These are phyloP conservation scores for Blakeslea trispora DNA, from an alignment of 371 early-diverging fungal genomes.

Conservation along the genomic window DNA sequence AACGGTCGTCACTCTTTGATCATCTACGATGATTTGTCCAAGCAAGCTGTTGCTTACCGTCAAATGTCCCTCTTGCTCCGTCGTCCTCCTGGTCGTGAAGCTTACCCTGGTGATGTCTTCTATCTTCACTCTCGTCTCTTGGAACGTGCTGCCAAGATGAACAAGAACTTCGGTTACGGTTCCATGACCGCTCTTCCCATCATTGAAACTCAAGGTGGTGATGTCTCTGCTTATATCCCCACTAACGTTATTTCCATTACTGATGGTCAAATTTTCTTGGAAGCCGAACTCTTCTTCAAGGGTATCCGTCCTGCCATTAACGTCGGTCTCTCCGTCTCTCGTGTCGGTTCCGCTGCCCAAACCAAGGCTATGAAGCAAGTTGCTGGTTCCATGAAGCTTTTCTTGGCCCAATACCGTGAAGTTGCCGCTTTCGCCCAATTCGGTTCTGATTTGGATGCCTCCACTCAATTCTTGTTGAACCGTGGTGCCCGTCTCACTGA, in stretches of 20 bases:
- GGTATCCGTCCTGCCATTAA: conserved; percentile 97
- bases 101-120: conserved; percentile 98
- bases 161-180: conserved; percentile 88
- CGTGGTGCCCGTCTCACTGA: conserved; percentile 98
- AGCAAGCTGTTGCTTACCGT: conserved; percentile 98
- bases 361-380: conserved; percentile 99
- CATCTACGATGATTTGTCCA: conserved; percentile 97
- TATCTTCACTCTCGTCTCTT: conserved; percentile 96
- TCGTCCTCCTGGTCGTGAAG: conserved; percentile 98
- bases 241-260: conserved; percentile 99
- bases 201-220: conserved; percentile 98
- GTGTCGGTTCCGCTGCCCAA: conserved; percentile 98
- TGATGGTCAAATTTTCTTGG: conserved; percentile 91
- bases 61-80: conserved; percentile 96
- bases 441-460: conserved; percentile 97
- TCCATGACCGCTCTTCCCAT: conserved; percentile 96
- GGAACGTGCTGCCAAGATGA: conserved; percentile 98
- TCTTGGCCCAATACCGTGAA: conserved; percentile 98
- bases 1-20: conserved; percentile 93
- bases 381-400: conserved; percentile 96
- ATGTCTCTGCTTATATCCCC: conserved; percentile 98
- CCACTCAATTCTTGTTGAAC: conserved; percentile 96
- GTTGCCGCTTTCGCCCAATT: conserved; percentile 98
- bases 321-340: conserved; percentile 97
- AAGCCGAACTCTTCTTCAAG: conserved; percentile 98